Evolutionary conservation across 2,329 filamentous ascomycete genomes (phyloP), one percentile per base, ranked within the genome.

Genomic region (Cladorrhinum sp.): DNA sequence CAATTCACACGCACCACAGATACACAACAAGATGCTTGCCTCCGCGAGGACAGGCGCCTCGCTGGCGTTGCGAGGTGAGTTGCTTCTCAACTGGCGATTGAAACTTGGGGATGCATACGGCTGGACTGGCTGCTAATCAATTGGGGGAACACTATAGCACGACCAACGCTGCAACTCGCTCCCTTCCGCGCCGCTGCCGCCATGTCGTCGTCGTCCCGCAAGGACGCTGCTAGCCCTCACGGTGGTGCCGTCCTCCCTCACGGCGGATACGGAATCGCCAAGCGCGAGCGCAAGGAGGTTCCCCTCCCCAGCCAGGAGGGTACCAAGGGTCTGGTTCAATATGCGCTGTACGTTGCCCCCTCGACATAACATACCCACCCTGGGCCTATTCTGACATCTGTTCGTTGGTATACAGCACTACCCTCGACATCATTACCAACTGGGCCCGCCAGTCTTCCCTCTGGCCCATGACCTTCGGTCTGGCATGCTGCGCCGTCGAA

Each of bases 391-490:
- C 46, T 24, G 8, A 21, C 18, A 49, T n/a, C 49, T 51, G 6
- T 16, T 51, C 6, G 46, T 87, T 16, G 85, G 85, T 52, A 87
- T 86, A 64, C 24, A 57, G 54, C 65, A 91, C 90, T 58, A 89
- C 89, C 7, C 83, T 92, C 72, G 91, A 95, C 74, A 83, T 89
- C 71, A 83, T 95, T 65, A 80, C 89, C 75, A 94, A 92, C 79
- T 95, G 91, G 91, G 88, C 86, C 46, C 87, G 91, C 55, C 89
- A 94, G 77, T 86, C 87, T 59, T 95, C 91, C 18, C 81, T 95
- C 57, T 95, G 91, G 91, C 91, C 91, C 69, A 88, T 95, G 84
- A 92, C 89, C 56, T 95, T 96, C 74, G 91, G 89, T 57, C 88
- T 95, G 55, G 91, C 91, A 72, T 96, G 91, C 83, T 95, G 91